Conservation (phyloP, 371 early-diverging fungal genomes). For the Mucor saturninus region DNA sequence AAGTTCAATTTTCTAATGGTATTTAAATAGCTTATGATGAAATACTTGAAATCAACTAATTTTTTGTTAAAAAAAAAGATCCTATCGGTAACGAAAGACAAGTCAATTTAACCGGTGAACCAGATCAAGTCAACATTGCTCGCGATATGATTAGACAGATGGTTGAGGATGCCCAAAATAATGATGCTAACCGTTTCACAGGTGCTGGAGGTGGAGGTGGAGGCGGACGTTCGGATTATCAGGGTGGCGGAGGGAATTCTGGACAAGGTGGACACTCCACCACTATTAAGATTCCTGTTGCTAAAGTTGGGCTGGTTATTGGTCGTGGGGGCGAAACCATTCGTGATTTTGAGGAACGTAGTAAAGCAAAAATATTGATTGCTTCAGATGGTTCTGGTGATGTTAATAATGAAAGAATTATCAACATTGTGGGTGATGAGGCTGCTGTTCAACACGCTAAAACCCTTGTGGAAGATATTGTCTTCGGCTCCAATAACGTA, state of each 20-base stretch:
- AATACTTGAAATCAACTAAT: neutral
- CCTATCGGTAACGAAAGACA: slow-evolving; percentile 61
- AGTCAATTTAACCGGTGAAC: slow-evolving; percentile 67
- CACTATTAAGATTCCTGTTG: slow-evolving; percentile 64
- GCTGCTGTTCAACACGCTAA: slow-evolving; percentile 75
- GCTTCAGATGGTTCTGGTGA: slow-evolving; percentile 65
- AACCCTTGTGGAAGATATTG: slow-evolving; percentile 79
- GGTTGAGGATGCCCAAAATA: slow-evolving; percentile 48
- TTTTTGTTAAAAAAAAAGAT: slow-evolving; percentile 23
- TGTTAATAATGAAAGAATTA: slow-evolving; percentile 63
- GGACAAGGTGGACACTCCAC: slow-evolving; percentile 38
- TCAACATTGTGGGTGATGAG: slow-evolving; percentile 77
- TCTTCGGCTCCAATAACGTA: slow-evolving; percentile 36
- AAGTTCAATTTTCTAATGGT: slow-evolving; percentile 75
- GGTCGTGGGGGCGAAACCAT: slow-evolving; percentile 92
- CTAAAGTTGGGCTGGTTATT: slow-evolving; percentile 88
- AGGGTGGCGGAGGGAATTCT: slow-evolving; percentile 6
- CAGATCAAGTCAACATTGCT: slow-evolving; percentile 66
- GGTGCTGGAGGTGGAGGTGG: slow-evolving; percentile 13
- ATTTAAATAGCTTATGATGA: neutral
- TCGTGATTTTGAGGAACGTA: slow-evolving; percentile 77
- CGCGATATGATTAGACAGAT: slow-evolving; percentile 63
- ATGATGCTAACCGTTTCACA: slow-evolving; percentile 34
- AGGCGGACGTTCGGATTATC: slow-evolving; percentile 8
- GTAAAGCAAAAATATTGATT: slow-evolving; percentile 86